Evolutionary conservation across 257 asterid genomes (phyloP).

Genomic region (Jacaranda mimosifolia): DNA sequence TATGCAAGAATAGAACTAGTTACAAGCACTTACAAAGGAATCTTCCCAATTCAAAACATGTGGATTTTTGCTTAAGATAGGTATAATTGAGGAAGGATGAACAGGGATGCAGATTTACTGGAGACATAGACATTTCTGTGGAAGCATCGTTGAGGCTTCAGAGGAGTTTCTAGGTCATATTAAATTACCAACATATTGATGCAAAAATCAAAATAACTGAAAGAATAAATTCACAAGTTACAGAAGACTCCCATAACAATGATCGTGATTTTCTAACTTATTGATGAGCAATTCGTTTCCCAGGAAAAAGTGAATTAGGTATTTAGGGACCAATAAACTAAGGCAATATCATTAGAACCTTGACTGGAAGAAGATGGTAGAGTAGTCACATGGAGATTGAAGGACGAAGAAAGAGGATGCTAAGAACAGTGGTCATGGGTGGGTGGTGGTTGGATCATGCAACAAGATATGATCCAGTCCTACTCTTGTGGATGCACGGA

Average conservation of each 20-base stretch:
- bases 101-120: neutral
- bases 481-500: neutral
- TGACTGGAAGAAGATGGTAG: neutral
- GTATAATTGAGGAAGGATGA: neutral
- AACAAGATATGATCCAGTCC: neutral
- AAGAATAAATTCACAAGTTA: neutral
- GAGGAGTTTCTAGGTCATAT: slow-evolving; percentile 9
- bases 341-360: neutral
- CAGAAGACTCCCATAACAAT: neutral
- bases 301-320: neutral
- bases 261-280: no score
- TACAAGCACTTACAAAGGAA: neutral
- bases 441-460: neutral
- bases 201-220: neutral
- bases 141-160: neutral
- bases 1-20: neutral
- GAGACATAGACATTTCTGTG: neutral
- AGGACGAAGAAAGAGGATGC: neutral
- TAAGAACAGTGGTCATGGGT: neutral
- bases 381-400: slow-evolving; percentile 1
- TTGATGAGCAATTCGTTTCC: no score
- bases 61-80: neutral
- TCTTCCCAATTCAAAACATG: neutral
- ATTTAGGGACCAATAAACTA: neutral
- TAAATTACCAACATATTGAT: neutral